Evolutionary conservation across 768 basidiomycete genomes (phyloP).

Genomic region (Mycena amicta): DNA sequence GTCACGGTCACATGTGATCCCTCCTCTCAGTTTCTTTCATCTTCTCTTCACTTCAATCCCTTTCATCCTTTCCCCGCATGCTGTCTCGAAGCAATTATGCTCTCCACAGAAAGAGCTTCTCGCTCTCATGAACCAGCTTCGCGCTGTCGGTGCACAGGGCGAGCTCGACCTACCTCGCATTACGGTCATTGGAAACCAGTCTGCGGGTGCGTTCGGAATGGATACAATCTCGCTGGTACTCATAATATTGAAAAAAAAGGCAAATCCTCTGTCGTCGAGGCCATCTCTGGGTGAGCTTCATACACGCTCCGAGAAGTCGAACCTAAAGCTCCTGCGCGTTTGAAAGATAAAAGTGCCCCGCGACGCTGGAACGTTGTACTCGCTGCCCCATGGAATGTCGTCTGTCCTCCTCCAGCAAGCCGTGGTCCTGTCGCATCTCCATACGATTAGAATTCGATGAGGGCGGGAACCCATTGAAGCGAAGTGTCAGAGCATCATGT

Average conservation of each 20-base stretch:
- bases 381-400: constrained; percentile 38
- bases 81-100: constrained; percentile 36
- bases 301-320: too few relatives aligned
- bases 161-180: constrained; percentile 53
- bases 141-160: constrained; percentile 41
- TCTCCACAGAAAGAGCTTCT: constrained; percentile 33
- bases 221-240: not conserved
- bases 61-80: not conserved
- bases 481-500: constrained; percentile 21
- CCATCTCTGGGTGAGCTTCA: constrained; percentile 46
- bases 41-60: not conserved
- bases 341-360: constrained; percentile 49
- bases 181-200: constrained; percentile 56
- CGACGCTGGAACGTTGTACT: constrained; percentile 51
- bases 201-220: constrained; percentile 36
- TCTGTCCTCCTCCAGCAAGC: constrained; percentile 24
- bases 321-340: constrained; percentile 1
- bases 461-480: constrained; percentile 28
- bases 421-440: constrained; percentile 42
- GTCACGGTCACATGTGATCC: too few relatives aligned
- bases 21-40: not conserved
- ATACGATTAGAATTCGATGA: constrained; percentile 44
- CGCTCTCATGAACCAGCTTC: constrained; percentile 33
- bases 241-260: constrained; percentile 23
- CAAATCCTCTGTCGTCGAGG: constrained; percentile 51